Percentiles rank a stretch among this genome's conserved stretches.
These are phyloP conservation scores for Rosa rugosa DNA, from an alignment of 306 rosid genomes.

Conservation along the genomic window DNA sequence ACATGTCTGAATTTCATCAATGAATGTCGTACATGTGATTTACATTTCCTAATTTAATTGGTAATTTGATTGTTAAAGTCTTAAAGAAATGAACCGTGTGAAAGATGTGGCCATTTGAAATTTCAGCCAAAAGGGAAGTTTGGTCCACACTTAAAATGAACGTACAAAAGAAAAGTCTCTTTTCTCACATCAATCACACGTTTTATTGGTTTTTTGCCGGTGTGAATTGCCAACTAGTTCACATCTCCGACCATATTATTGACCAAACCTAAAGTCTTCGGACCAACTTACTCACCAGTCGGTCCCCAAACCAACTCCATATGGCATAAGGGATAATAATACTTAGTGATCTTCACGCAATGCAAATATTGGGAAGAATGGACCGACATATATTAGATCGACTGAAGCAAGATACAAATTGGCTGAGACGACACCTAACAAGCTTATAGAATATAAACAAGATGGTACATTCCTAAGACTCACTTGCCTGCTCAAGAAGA, in stretches of 20 bases:
- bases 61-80: neutral
- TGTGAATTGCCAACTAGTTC: neutral
- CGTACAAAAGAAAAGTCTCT: neutral
- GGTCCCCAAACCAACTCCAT: neutral
- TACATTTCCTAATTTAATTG: too few relatives aligned
- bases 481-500: conserved; percentile 49
- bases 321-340: neutral
- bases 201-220: neutral
- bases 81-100: neutral
- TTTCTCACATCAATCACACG: conserved; percentile 1
- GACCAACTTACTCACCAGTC: neutral
- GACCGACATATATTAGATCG: neutral
- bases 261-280: neutral
- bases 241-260: neutral
- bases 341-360: neutral
- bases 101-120: neutral
- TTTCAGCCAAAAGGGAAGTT: neutral
- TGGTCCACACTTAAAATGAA: conserved; percentile 1
- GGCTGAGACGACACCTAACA: neutral
- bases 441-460: neutral
- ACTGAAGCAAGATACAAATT: neutral
- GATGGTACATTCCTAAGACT: conserved; percentile 19
- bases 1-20: too few relatives aligned
- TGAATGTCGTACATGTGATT: too few relatives aligned
- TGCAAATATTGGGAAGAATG: neutral